Evolutionary conservation across 192 early-diverging fungal species (phyloP).

Genomic region (Umbelopsis vinacea): DNA sequence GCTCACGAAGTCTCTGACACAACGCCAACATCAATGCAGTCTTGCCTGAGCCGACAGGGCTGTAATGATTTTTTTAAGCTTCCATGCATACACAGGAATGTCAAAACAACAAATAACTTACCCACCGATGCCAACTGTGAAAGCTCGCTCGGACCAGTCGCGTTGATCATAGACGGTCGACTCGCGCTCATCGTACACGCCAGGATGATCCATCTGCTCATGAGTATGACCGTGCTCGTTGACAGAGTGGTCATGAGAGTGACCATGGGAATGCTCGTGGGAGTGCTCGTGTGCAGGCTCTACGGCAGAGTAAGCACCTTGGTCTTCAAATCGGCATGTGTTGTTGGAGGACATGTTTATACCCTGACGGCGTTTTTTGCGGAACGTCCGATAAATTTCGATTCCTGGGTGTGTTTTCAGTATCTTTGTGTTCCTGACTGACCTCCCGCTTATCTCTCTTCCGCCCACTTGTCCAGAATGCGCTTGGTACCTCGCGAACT

Average conservation of each 20-base stretch:
- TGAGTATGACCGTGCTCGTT: slow-evolving; percentile 90
- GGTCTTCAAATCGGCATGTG: slow-evolving; percentile 59
- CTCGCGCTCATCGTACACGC: slow-evolving; percentile 76
- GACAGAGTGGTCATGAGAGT: slow-evolving; percentile 58
- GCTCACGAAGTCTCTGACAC: slow-evolving; percentile 80
- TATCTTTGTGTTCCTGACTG: not conserved
- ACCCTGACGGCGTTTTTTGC: not conserved
- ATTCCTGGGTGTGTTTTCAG: not conserved
- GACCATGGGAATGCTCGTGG: slow-evolving; percentile 52
- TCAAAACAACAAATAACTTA: slow-evolving; percentile 39
- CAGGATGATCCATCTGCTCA: slow-evolving; percentile 88
- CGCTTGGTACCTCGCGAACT: slow-evolving; percentile 88
- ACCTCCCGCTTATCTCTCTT: slow-evolving; percentile 15
- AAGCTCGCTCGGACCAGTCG: slow-evolving; percentile 91
- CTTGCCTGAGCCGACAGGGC: slow-evolving; percentile 95
- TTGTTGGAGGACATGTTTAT: slow-evolving; percentile 20
- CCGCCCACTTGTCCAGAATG: slow-evolving; percentile 47
- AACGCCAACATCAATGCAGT: slow-evolving; percentile 92
- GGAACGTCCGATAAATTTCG: not conserved
- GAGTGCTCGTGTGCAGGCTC: slow-evolving; percentile 35
- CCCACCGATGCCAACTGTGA: slow-evolving; percentile 95
- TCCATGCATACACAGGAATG: slow-evolving; percentile 5
- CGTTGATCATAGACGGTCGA: slow-evolving; percentile 72
- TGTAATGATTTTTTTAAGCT: slow-evolving; percentile 28
- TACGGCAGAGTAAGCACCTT: slow-evolving; percentile 33